Evolutionary conservation across 495 filamentous ascomycete genomes (phyloP), one percentile per base, ranked within the genome.

Genomic region (Astrothelium subdiscretum): DNA sequence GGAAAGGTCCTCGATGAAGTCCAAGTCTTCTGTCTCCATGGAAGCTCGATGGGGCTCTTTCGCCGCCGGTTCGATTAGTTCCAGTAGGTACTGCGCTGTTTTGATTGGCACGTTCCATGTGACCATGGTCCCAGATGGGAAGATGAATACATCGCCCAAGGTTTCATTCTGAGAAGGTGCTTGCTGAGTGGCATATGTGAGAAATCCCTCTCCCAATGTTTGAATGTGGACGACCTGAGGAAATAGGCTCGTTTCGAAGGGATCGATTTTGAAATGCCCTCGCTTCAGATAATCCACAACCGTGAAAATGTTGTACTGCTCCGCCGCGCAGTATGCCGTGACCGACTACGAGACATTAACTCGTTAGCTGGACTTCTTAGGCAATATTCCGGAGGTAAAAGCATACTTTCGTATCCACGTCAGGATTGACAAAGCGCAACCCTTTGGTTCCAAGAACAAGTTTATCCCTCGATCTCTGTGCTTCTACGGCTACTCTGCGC

Each of bases 71-170:
- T 87, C 77, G 6, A 95, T 75, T 35, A 87, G 86, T 4, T 86
- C 86, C 2, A 92, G 86, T n/a, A 97, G 75, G 27, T 82, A 82
- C 18, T 80, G 82, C 13, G 87, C 85, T 22, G 88, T 81, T 32
- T 84, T 82, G 59, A 89, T 79, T 0, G 88, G 85, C 2, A 96
- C 78, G 6, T 85, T 85, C 94, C 94, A 98, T 31, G 89, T 83
- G 10, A 97, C 94, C 3, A 97, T 83, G n/a, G 91, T 95, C 2
- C 94, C 94, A 0, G 92, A 96, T 4, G 94, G 91, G 67, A 98
- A 98, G n/a, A 98, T 85, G 66, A 97, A 97, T 15, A 97, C 81
- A 71, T 97, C 94, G 13, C 91, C 91, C 59, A 76, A 71, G 0
- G 84, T 81, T 69, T 88, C 84, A 43, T 27, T 61, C 26, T 82